Conservation (phyloP, 192 early-diverging fungal genomes). For the Podila horticola region DNA sequence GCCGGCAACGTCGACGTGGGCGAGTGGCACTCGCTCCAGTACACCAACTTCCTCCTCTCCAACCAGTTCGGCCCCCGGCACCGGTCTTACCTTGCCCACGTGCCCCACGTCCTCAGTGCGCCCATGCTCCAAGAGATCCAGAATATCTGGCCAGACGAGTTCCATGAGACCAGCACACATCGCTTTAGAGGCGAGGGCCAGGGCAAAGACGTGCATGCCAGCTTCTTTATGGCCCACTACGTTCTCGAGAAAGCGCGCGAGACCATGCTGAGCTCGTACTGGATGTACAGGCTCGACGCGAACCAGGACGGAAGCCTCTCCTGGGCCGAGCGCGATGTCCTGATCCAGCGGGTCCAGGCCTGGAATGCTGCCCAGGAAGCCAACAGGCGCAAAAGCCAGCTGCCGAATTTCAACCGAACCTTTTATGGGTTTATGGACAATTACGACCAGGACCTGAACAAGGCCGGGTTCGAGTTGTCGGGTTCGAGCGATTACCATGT, state of each 20-base stretch:
- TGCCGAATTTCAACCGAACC: not conserved
- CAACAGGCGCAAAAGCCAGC: not conserved
- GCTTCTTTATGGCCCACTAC: slow-evolving; percentile 53
- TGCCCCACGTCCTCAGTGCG: slow-evolving; percentile 36
- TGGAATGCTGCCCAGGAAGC: slow-evolving; percentile 1
- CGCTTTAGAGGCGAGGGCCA: slow-evolving; percentile 46
- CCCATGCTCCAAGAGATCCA: slow-evolving; percentile 47
- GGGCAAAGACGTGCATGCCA: slow-evolving; percentile 24
- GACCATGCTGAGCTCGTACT: slow-evolving; percentile 47
- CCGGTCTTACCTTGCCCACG: slow-evolving; percentile 45
- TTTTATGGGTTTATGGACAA: not conserved
- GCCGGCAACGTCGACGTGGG: slow-evolving; percentile 11
- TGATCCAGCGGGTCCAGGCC: slow-evolving; percentile 13
- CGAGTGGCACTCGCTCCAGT: slow-evolving; percentile 48
- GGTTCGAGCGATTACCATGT: slow-evolving; percentile 10
- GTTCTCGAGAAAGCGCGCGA: slow-evolving; percentile 48
- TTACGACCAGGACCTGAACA: not conserved
- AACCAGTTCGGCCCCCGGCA: slow-evolving; percentile 45
- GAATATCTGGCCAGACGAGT: slow-evolving; percentile 40
- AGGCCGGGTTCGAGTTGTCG: not conserved
- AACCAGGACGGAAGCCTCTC: slow-evolving; percentile 41
- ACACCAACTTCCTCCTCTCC: slow-evolving; percentile 45
- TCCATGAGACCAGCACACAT: slow-evolving; percentile 42
- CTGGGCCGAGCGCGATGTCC: slow-evolving; percentile 34
- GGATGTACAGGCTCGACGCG: slow-evolving; percentile 37